Percentiles rank a stretch among this genome's conserved stretches.
Evolutionary conservation across 2,329 filamentous ascomycete species (phyloP).

Genomic region (Endocalyx cinctus): DNA sequence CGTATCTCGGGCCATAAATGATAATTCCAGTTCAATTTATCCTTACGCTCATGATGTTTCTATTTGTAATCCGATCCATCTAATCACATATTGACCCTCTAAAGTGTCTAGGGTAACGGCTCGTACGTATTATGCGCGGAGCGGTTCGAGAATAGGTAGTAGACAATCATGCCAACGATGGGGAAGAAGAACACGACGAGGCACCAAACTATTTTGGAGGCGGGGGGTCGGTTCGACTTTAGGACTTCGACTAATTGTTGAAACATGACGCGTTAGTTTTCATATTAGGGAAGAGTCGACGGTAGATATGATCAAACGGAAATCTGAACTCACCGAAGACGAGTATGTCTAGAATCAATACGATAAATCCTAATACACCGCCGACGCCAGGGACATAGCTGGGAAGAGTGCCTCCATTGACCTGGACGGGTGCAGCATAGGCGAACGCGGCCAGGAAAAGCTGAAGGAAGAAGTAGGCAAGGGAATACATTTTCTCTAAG

Average conservation of each 20-base stretch:
- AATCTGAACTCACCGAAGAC: slow-evolving; percentile 50
- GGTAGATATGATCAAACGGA: neutral
- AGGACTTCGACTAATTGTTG: slow-evolving; percentile 55
- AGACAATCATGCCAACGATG: slow-evolving; percentile 56
- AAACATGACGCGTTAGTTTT: no score
- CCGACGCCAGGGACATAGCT: slow-evolving; percentile 58
- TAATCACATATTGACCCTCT: no score
- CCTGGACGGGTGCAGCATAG: slow-evolving; percentile 41
- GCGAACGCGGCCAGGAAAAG: slow-evolving; percentile 46
- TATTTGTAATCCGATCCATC: no score
- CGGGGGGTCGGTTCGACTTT: slow-evolving; percentile 55
- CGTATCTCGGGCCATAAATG: no score
- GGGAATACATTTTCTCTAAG: no score
- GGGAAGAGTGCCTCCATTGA: slow-evolving; percentile 40
- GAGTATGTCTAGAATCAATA: slow-evolving; percentile 58
- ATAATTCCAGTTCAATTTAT: no score
- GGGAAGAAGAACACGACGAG: slow-evolving; percentile 62
- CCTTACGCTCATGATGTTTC: no score
- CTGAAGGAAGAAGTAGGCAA: slow-evolving; percentile 46
- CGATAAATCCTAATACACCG: slow-evolving; percentile 56
- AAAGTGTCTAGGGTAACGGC: slow-evolving; percentile 34
- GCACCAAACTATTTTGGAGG: slow-evolving; percentile 58
- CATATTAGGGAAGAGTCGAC: no score
- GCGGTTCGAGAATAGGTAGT: slow-evolving; percentile 62
- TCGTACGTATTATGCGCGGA: slow-evolving; percentile 54